Evolutionary conservation across 331 rosid genomes (phyloP), one percentile per base, ranked within the genome.

Genomic region (Prunus yedoensis): DNA sequence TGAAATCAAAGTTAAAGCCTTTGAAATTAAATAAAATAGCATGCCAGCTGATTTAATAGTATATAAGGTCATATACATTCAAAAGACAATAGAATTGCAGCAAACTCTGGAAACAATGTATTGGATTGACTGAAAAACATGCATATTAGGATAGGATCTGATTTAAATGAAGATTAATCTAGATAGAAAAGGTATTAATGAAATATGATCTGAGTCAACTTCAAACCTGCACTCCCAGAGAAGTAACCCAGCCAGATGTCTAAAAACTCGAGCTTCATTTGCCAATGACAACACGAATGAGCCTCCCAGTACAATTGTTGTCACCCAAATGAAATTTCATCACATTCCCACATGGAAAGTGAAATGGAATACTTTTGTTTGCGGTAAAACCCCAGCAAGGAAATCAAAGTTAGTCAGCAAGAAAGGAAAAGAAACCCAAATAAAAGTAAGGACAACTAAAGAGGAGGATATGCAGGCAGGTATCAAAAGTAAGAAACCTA

Each of bases 201-300:
- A 41, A 10, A 70, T 47, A 28, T 17, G 43, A 35, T 35, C 43
- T 35, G 43, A 35, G 43, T 35, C 43, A 35, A 35, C 43, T 35
- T 5, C 43, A 35, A 35, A 87, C 79, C 77, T 78, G 76, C 76
- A 83, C 32, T 75, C 62, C 78, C 66, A 77, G 86, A 80, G 72
- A 79, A 82, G 85, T 59, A 74, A 78, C 70, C 80, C 77, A 80
- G 80, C 78, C 81, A 85, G 95, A 89, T 89, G 91, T 88, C 85
- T 73, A 81, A 79, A 76, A 83, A 73, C 59, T 84, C 50, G 72
- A 80, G 86, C 89, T 80, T 83, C 98, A 93, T 91, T 91, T 91
- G 91, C 86, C 83, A 86, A 84, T 74, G 80, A 77, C 68, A 80
- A 80, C 79, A 54, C 70, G 80, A 80, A 78, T 50, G 74, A 80